Conservation (phyloP, 2,329 filamentous ascomycete genomes). For the Diaporthe sp. region DNA sequence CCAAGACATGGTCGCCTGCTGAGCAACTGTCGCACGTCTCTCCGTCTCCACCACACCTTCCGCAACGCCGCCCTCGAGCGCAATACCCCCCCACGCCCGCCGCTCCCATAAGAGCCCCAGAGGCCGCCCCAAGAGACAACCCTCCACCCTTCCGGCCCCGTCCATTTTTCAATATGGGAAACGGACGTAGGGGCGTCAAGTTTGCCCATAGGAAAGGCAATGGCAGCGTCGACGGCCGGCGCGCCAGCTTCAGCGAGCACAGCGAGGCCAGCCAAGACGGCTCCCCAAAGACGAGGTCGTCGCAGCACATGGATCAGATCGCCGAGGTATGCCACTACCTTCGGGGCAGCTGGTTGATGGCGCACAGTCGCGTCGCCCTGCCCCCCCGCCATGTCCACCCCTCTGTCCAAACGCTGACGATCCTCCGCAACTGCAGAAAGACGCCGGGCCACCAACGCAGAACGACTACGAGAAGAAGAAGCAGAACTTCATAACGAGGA, state of each 20-base stretch:
- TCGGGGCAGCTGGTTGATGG: not conserved
- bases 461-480: constrained; percentile 98
- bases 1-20: constrained; percentile 20
- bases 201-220: constrained; percentile 64
- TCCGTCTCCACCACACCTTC: not conserved
- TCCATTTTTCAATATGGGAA: constrained; percentile 42
- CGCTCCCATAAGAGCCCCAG: not conserved
- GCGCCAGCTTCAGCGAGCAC: constrained; percentile 77
- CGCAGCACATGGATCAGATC: constrained; percentile 49
- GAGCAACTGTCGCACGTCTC: constrained; percentile 9
- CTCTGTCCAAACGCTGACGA: constrained; percentile 36
- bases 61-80: constrained; percentile 12
- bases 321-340: constrained; percentile 45
- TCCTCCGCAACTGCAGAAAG: constrained; percentile 49
- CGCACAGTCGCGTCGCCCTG: constrained; percentile 22
- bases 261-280: constrained; percentile 74
- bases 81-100: not conserved
- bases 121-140: not conserved
- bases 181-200: constrained; percentile 61
- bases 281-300: constrained; percentile 49
- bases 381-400: not conserved
- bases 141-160: not conserved
- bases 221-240: constrained; percentile 63
- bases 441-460: constrained; percentile 52
- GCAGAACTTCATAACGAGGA: constrained; percentile 94